Percentiles rank a stretch among this genome's conserved stretches.
These are phyloP conservation scores for Clausena lansium DNA, from an alignment of 345 rosid species.

Conservation along the genomic window DNA sequence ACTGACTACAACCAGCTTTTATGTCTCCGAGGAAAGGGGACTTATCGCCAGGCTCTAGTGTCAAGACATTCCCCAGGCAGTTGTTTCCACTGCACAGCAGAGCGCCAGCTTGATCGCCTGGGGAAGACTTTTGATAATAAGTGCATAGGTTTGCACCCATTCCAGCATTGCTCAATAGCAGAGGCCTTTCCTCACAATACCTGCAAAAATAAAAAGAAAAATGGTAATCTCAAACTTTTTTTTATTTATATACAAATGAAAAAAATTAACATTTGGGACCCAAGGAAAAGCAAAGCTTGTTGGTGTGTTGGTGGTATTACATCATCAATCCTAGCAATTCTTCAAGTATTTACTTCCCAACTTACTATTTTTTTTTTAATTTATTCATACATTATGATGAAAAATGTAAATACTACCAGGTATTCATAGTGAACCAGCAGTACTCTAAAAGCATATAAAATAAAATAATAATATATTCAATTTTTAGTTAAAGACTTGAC, in stretches of 20 bases:
- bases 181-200: conserved; percentile 95
- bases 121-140: conserved; percentile 80
- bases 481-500: too few relatives aligned
- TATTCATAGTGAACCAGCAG: too few relatives aligned
- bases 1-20: conserved; percentile 73
- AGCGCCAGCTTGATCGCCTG: conserved; percentile 69
- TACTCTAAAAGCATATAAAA: too few relatives aligned
- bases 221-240: conserved; percentile 1
- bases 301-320: neutral
- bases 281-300: neutral
- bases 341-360: neutral
- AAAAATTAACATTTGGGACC: neutral
- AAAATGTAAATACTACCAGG: too few relatives aligned
- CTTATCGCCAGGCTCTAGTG: conserved; percentile 81
- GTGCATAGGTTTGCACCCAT: conserved; percentile 97
- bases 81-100: conserved; percentile 52
- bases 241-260: neutral
- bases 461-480: too few relatives aligned
- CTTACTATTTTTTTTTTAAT: too few relatives aligned
- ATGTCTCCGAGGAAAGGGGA: conserved; percentile 98
- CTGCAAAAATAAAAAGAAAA: conserved; percentile 30
- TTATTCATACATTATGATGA: too few relatives aligned
- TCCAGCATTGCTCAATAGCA: conserved; percentile 79
- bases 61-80: conserved; percentile 65
- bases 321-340: neutral